Evolutionary conservation across 805 yeast genomes (phyloP), one percentile per base, ranked within the genome.

Genomic region (Cyberlindnera japonica): DNA sequence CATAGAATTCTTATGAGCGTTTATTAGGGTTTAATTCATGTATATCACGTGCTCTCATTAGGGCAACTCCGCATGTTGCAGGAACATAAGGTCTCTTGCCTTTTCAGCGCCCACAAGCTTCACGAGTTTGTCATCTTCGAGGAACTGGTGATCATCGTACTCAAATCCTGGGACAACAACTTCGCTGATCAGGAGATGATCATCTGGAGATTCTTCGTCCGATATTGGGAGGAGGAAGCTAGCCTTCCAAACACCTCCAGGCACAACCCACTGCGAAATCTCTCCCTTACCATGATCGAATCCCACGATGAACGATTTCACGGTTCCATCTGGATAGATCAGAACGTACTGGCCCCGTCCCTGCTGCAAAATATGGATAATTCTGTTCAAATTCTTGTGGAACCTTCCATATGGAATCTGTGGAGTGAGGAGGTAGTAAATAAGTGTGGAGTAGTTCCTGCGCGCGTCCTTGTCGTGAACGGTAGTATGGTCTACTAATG

Each of bases 151-250:
- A 47, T 77, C 82, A 11, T 64, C 67, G 47, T 65, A 77, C 40
- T 77, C 81, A 50, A 77, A 77, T 0, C 83, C 83, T 5, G 82
- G 82, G 11, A 76, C 79, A 15, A 77, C 82, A 16, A 77, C 77
- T 48, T 75, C 80, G 52, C 79, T 74, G 32, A 74, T 74, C 39
- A 73, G 55, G 21, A 75, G 48, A 37, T 63, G 67, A 32, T 74
- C 76, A 23, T 67, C 59, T 15, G 51, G 50, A 22, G 60, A 51
- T 26, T 58, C 69, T 6, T 18, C 14, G 5, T 54, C 62, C 16
- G 41, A 46, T 30, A 63, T 52, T n/a, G 75, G 73, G 4, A 68
- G 31, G 18, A 74, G 40, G 50, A 72, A 77, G 35, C 78, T 71
- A 5, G 81, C 80, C 52, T 77, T 77, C 61, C 71, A 77, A 15